Conservation (phyloP, 192 early-diverging fungal genomes). For the Cetraspora pellucida region DNA sequence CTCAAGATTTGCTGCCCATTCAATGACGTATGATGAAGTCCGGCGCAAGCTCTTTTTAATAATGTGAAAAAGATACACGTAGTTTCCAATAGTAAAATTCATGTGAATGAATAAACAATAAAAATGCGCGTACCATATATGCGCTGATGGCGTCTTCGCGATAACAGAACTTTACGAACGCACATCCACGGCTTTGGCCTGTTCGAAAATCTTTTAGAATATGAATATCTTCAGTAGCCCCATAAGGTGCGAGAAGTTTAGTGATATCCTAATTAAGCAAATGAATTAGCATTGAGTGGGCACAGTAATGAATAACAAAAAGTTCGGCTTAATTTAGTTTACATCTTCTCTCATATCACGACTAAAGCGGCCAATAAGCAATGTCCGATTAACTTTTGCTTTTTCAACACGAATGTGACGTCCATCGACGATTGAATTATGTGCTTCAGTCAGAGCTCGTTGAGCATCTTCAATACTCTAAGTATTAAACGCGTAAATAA, state of each 20-base stretch:
- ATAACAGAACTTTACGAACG: constrained; percentile 71
- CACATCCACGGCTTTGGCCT: constrained; percentile 52
- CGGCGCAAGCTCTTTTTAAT: no score
- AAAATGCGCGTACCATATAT: constrained; percentile 46
- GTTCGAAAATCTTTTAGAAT: constrained; percentile 50
- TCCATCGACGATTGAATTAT: constrained; percentile 67
- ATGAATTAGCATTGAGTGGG: not conserved
- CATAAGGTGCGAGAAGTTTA: constrained; percentile 51
- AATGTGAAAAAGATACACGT: no score
- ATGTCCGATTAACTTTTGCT: constrained; percentile 74
- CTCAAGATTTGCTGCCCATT: constrained; percentile 63
- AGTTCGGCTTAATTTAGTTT: no score
- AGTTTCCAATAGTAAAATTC: no score
- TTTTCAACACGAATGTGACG: constrained; percentile 75
- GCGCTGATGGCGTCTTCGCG: constrained; percentile 75
- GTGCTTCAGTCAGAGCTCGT: constrained; percentile 62
- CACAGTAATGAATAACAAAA: not conserved
- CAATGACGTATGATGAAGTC: constrained; percentile 49
- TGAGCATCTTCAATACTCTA: constrained; percentile 60
- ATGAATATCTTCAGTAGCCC: constrained; percentile 66
- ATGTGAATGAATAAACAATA: not conserved
- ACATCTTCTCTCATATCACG: constrained; percentile 48
- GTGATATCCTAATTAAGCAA: constrained; percentile 41
- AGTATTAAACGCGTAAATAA: not conserved
- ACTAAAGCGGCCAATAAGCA: constrained; percentile 59